Conservation (phyloP, 306 rosid species). For the Vachellia collinsii region DNA sequence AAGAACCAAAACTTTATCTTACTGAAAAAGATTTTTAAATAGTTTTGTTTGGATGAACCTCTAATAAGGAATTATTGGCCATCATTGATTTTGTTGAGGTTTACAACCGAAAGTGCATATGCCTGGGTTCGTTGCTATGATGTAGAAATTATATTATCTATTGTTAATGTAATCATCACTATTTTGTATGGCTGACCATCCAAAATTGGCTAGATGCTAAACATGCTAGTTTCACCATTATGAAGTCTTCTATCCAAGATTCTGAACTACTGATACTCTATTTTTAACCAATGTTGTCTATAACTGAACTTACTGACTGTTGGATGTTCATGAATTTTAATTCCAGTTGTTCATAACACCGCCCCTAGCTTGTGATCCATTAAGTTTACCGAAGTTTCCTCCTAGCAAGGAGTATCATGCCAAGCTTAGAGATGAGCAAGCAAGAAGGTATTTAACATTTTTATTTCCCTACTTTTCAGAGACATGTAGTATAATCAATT, state of each 20-base stretch:
- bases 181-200: background rate
- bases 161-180: background rate
- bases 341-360: constrained; percentile 74
- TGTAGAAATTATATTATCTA: background rate
- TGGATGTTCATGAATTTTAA: constrained; percentile 20
- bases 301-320: background rate
- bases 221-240: background rate
- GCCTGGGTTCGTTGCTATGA: background rate
- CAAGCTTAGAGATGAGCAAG: constrained; percentile 71
- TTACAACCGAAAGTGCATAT: background rate
- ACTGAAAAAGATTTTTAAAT: background rate
- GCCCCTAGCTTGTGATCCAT: constrained; percentile 88
- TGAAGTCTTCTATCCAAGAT: constrained; percentile 6
- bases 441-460: constrained; percentile 50
- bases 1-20: background rate
- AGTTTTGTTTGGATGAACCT: background rate
- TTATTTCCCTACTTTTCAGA: constrained; percentile 12
- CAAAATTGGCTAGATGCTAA: background rate
- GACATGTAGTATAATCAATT: background rate
- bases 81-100: background rate
- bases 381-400: constrained; percentile 76
- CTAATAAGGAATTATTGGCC: constrained; percentile 1
- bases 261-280: background rate
- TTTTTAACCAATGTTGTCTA: background rate
- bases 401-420: constrained; percentile 88